Evolutionary conservation across 257 asterid genomes (phyloP).

Genomic region (Craterostigma plantagineum): DNA sequence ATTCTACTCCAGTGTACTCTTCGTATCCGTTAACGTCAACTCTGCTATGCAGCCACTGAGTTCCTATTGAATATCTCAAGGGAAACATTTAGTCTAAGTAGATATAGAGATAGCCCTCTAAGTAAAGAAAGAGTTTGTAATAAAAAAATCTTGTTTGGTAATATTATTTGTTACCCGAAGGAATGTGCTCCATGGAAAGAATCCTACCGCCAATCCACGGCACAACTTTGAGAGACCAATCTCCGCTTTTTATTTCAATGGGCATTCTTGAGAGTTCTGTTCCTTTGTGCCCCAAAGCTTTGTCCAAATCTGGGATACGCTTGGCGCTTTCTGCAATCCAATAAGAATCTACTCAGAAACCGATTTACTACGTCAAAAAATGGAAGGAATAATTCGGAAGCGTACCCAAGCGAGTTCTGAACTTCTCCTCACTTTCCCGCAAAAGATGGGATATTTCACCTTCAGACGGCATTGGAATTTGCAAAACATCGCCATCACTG

Average conservation of each 20-base stretch:
- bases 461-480: conserved; percentile 54
- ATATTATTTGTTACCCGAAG: conserved; percentile 46
- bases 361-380: background rate
- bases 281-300: conserved; percentile 51
- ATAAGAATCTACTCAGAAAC: too few relatives aligned
- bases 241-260: conserved; percentile 57
- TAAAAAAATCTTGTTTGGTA: too few relatives aligned
- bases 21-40: conserved; percentile 78
- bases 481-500: conserved; percentile 50
- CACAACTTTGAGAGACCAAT: conserved; percentile 75
- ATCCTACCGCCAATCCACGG: conserved; percentile 98
- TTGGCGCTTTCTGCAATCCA: conserved; percentile 44
- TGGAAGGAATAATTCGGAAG: conserved; percentile 4
- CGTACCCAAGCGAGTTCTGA: conserved; percentile 44
- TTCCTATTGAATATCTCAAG: conserved; percentile 35
- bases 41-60: conserved; percentile 95
- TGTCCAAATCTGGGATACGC: conserved; percentile 50
- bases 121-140: too few relatives aligned
- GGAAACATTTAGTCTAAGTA: conserved; percentile 4
- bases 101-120: too few relatives aligned
- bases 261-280: conserved; percentile 59
- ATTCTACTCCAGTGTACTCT: conserved; percentile 75
- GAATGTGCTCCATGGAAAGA: conserved; percentile 82
- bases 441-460: conserved; percentile 38
- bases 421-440: conserved; percentile 33